Evolutionary conservation across 1,284 basidiomycete species (phyloP), one percentile per base, ranked within the genome.

Genomic region (Mycena sp.): DNA sequence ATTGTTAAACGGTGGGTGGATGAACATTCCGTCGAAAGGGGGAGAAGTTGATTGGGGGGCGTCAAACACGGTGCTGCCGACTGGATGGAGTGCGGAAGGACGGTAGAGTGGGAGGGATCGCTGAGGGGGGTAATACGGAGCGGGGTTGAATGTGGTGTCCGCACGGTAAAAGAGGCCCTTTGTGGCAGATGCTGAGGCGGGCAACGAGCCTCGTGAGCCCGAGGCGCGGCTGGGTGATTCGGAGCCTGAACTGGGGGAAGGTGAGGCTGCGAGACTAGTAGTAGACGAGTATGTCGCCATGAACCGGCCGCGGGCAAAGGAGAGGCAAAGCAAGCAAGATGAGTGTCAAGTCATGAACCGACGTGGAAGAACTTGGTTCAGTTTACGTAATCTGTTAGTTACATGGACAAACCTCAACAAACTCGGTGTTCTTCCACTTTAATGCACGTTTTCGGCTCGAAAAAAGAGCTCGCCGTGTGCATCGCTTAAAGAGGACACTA

Each of bases 1-100:
- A n/a, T 53, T 57, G 28, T 26, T 55, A 58, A 64, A 67, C 5
- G 65, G 65, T 4, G 65, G 65, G 37, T 55, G 65, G 7, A 67
- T 56, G 54, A 67, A 58, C 55, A 52, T 45, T 32, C 65, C 65
- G 48, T 66, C 61, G 52, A 59, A 66, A 12, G 64, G 64, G n/a
- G 65, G 62, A 35, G 46, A 51, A 30, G 63, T 60, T 53, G 63
- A 45, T 28, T 61, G 58, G 1, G 58, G 63, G 28, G 54, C 38
- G 44, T 65, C 63, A 55, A 65, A 65, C 44, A 43, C 32, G 16
- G 57, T 44, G 28, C 56, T 30, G 2, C 7, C 32, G 7, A 37
- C 41, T 16, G 62, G 48, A 25, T 37, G 23, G 6, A 58, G 7
- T 16, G 50, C 19, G 30, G 62, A 4, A 6, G 51, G 45, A n/a